Evolutionary conservation across 305 asterid genomes (phyloP), one percentile per base, ranked within the genome.

Genomic region (Stenogyne calaminthoides): DNA sequence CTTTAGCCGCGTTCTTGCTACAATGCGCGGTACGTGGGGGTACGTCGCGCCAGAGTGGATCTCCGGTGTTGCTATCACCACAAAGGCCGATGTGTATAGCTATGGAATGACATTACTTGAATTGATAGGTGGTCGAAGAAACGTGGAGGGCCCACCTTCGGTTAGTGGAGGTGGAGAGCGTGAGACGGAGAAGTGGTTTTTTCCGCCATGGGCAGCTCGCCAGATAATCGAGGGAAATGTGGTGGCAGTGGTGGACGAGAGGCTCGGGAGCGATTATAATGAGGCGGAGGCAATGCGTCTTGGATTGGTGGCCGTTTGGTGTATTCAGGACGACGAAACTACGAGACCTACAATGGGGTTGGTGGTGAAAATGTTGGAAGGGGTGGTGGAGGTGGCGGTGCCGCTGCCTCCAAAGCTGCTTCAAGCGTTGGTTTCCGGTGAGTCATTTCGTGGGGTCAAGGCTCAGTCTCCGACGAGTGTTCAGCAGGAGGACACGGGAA

Each of bases 41-140:
- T 91, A 91, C 15, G 92, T 91, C 37, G 96, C 97, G 16, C 97
- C 97, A 0, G 97, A 91, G 80, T 91, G 96, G 92, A 87, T 91
- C 71, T 91, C 97, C n/a, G 93, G 94, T 0, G 90, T 87, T 27
- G 94, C 94, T 0, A 89, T 91, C 72, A 91, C 97, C 46, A 84
- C 93, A 0, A 91, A 91, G 59, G 97, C 92, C 3, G 96, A 91
- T 27, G 96, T 89, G 0, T 91, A 89, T 71, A 91, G 97, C 87
- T 91, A 86, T n/a, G 97, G 97, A 10, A 89, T 91, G 96, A 89
- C 94, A 1, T 71, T 91, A 9, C 64, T 89, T 76, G 97, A 91
- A 78, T 44, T 91, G 65, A 71, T 91, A 19, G 88, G 93, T 0
- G 96, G 96, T 2, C 80, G 96, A 18, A 84, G 96, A 6, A 89